phyloP scores from a whole-genome alignment of 129 eudicot species.

The Glebionis coronaria region DNA sequence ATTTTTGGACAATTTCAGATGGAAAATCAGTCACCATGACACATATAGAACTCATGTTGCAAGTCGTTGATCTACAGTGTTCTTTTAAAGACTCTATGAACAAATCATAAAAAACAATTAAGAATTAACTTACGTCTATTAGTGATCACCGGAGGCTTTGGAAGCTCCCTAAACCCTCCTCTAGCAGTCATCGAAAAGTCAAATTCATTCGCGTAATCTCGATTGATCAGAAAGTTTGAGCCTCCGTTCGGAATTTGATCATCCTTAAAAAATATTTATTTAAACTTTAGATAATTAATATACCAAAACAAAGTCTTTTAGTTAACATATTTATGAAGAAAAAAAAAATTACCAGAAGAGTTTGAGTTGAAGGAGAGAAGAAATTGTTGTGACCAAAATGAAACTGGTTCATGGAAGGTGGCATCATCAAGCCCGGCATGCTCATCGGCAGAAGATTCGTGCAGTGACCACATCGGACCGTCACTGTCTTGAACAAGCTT shows the following conservation, averaged over 20 bases:
- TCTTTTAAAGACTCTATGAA: not conserved
- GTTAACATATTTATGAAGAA: no score
- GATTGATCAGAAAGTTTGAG: conserved; percentile 50
- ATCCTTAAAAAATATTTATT: conserved; percentile 32
- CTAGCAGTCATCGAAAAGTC: conserved; percentile 35
- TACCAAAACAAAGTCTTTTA: not conserved
- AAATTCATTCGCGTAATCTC: conserved; percentile 31
- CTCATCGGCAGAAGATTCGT: conserved; percentile 54
- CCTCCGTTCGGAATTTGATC: conserved; percentile 47
- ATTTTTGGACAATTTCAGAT: not conserved
- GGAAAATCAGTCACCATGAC: not conserved
- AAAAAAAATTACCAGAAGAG: conserved; percentile 38
- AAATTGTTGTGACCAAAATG: conserved; percentile 43
- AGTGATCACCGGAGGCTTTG: conserved; percentile 46
- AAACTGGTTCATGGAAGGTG: conserved; percentile 42
- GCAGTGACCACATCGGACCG: conserved; percentile 85
- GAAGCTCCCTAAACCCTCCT: conserved; percentile 49
- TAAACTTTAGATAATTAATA: not conserved
- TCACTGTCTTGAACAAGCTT: conserved; percentile 81
- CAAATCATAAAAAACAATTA: not conserved
- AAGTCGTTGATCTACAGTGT: not conserved
- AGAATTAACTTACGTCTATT: conserved; percentile 52
- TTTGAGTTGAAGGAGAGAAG: conserved; percentile 40
- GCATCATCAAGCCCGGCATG: conserved; percentile 53
- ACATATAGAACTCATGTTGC: not conserved